These are phyloP conservation scores for Paraphoma chrysanthemicola DNA, from an alignment of 2,329 filamentous ascomycete species.

Conservation along the genomic window DNA sequence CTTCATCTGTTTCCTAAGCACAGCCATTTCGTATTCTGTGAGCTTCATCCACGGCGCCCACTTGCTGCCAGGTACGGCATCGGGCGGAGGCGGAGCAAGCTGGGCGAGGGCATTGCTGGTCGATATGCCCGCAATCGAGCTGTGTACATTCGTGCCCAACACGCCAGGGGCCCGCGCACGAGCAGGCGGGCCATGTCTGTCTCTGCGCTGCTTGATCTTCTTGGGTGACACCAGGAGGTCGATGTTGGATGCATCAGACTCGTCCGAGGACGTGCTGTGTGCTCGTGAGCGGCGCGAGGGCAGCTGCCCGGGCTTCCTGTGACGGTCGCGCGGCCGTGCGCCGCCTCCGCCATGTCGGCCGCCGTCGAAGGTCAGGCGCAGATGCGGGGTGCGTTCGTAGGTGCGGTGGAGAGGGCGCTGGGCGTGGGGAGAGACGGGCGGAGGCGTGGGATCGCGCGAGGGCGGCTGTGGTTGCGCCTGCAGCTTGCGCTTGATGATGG, in stretches of 20 bases:
- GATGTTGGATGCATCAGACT: constrained; percentile 27
- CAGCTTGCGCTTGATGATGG: constrained; percentile 67
- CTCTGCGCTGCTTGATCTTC: constrained; percentile 42
- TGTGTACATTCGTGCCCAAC: constrained; percentile 62
- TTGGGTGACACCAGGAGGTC: constrained; percentile 20
- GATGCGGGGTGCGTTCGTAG: constrained; percentile 33
- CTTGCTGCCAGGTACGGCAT: constrained; percentile 66
- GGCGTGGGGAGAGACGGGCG: constrained; percentile 51
- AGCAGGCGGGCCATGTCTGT: constrained; percentile 50
- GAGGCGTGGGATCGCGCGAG: constrained; percentile 66
- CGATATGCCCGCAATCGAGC: constrained; percentile 63
- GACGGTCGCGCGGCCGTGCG: constrained; percentile 30
- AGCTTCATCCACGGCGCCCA: constrained; percentile 69
- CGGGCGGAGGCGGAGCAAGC: constrained; percentile 65
- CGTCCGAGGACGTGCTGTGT: constrained; percentile 19
- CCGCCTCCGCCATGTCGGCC: constrained; percentile 26
- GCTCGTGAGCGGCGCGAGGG: constrained; percentile 19
- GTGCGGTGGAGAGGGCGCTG: constrained; percentile 29
- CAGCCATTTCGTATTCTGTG: constrained; percentile 73
- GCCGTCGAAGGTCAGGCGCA: constrained; percentile 38
- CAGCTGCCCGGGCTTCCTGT: constrained; percentile 22
- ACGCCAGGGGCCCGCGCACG: constrained; percentile 52
- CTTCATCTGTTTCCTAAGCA: constrained; percentile 85
- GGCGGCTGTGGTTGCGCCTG: constrained; percentile 67
- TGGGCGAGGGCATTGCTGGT: constrained; percentile 67